Percentiles rank a stretch among this genome's conserved stretches.
phyloP scores from a whole-genome alignment of 2,329 filamentous ascomycete genomes.

The Zelopaecilomyces penicillatus region DNA sequence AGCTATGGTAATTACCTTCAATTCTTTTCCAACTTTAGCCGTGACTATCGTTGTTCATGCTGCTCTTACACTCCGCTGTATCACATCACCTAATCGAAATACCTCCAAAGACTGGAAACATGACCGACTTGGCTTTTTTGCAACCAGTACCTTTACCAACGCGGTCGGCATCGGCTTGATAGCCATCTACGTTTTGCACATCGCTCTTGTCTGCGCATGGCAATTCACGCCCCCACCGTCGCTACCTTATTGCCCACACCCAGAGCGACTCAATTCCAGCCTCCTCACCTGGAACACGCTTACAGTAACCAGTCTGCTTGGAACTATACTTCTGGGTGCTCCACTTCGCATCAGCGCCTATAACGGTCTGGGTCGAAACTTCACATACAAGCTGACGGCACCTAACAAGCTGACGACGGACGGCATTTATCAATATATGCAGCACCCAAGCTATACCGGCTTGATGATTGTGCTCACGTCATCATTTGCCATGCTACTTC shows the following conservation, averaged over 20 bases:
- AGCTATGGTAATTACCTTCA: too few species aligned
- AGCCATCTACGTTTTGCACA: neutral
- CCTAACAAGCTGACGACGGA: slow-evolving; percentile 37
- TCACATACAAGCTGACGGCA: slow-evolving; percentile 42
- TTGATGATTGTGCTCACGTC: slow-evolving; percentile 25
- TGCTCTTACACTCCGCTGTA: neutral
- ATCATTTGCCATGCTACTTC: slow-evolving; percentile 24
- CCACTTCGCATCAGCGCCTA: slow-evolving; percentile 31
- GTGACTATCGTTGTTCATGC: too few species aligned
- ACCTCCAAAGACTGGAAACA: neutral
- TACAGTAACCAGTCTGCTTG: slow-evolving; percentile 20
- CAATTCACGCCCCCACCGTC: neutral
- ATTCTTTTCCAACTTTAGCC: too few species aligned
- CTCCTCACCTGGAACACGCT: slow-evolving; percentile 25
- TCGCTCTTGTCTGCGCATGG: neutral
- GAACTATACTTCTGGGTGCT: slow-evolving; percentile 20
- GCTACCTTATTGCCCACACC: neutral
- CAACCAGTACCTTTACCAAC: neutral
- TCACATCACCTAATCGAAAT: neutral
- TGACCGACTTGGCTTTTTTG: neutral
- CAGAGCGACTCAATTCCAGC: slow-evolving; percentile 15
- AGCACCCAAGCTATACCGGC: slow-evolving; percentile 46
- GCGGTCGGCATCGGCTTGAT: neutral
- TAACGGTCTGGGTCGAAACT: slow-evolving; percentile 38
- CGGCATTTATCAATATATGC: slow-evolving; percentile 40